Percentiles rank a stretch among this genome's conserved stretches.
Evolutionary conservation across 2,329 filamentous ascomycete genomes (phyloP).

Genomic region (Plenodomus lindquistii): DNA sequence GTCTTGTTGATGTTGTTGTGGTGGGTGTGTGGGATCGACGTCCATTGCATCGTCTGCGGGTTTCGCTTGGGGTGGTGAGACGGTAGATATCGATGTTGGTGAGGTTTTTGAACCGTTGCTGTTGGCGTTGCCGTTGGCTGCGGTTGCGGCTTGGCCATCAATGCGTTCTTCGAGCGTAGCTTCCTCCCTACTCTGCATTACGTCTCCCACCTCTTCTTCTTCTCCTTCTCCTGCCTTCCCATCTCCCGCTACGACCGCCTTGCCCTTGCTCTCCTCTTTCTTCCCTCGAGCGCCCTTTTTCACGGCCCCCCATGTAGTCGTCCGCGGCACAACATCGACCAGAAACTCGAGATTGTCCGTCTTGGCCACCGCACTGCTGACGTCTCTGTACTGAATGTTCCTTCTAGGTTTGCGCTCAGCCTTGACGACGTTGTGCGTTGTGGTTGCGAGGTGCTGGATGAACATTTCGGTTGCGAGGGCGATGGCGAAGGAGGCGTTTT

Average conservation of each 20-base stretch:
- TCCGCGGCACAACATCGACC: conserved; percentile 86
- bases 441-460: conserved; percentile 84
- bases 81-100: background rate
- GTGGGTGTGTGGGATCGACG: conserved; percentile 2
- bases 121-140: conserved; percentile 1
- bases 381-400: conserved; percentile 94
- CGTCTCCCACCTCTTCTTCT: background rate
- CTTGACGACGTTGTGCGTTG: conserved; percentile 85
- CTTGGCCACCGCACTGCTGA: conserved; percentile 83
- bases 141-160: background rate
- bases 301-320: conserved; percentile 78
- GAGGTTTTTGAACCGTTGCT: conserved; percentile 1
- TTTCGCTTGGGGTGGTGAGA: background rate
- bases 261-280: conserved; percentile 12
- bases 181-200: background rate
- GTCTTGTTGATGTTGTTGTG: background rate
- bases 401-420: conserved; percentile 88
- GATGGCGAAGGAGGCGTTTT: conserved; percentile 92
- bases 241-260: conserved; percentile 9
- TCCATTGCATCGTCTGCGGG: conserved; percentile 18
- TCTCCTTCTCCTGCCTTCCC: conserved; percentile 2
- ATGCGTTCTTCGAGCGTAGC: conserved; percentile 5
- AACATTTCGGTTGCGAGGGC: conserved; percentile 95
- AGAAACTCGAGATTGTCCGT: conserved; percentile 96
- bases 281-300: conserved; percentile 56